Evolutionary conservation across 164 flowering plant species (phyloP).

Genomic region (Aristolochia contorta): DNA sequence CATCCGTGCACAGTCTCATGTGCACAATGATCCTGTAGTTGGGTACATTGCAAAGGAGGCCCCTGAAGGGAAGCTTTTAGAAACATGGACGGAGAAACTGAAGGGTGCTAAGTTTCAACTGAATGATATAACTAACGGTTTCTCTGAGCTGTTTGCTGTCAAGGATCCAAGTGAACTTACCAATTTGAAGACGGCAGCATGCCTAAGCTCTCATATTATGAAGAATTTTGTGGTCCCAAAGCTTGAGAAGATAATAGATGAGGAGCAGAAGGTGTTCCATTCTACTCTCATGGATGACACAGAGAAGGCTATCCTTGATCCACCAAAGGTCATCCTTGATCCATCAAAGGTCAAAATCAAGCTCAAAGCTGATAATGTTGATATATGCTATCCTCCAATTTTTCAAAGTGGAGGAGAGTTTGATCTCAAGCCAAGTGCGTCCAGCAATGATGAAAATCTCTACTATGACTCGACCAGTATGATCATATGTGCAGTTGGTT

Average conservation of each 20-base stretch:
- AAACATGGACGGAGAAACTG: conserved; percentile 52
- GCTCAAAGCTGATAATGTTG: conserved; percentile 68
- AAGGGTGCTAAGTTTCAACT: conserved; percentile 34
- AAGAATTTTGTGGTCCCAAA: conserved; percentile 66
- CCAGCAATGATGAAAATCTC: conserved; percentile 58
- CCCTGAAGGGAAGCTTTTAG: conserved; percentile 72
- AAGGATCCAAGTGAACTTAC: conserved; percentile 53
- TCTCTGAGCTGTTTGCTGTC: conserved; percentile 59
- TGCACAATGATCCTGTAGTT: conserved; percentile 25
- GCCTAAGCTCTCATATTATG: conserved; percentile 46
- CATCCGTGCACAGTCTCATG: conserved; percentile 11
- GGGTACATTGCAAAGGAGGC: conserved; percentile 61
- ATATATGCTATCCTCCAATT: conserved; percentile 84
- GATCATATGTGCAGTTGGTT: conserved; percentile 63
- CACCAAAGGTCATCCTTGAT: conserved; percentile 41
- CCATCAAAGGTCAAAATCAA: conserved; percentile 49
- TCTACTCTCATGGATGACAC: conserved; percentile 66
- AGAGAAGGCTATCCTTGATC: conserved; percentile 60
- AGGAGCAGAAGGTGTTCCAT: conserved; percentile 66
- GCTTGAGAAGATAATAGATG: conserved; percentile 67
- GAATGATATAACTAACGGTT: conserved; percentile 49
- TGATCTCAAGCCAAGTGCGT: conserved; percentile 72
- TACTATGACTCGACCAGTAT: conserved; percentile 67
- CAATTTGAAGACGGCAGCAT: conserved; percentile 63
- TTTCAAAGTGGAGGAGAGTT: conserved; percentile 78